Base-by-base conservation (phyloP, 306 rosid genomes). In the Citrullus amarus region DNA sequence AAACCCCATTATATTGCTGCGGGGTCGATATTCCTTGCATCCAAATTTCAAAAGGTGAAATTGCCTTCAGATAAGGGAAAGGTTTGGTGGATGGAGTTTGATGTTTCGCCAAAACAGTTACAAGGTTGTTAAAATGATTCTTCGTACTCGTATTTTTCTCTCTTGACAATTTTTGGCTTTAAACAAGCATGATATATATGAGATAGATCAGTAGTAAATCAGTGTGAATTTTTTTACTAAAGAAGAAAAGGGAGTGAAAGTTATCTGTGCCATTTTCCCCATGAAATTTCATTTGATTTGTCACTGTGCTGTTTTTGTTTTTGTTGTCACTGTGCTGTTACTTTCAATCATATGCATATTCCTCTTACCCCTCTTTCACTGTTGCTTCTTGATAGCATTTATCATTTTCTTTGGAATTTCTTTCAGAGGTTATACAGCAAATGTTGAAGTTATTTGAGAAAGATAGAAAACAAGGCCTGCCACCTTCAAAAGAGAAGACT, bases 1-100 rank as follows among this genome's bases (percentile, higher is more conserved):
- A 82, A 82, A 82, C 89, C 89, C 51, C 89, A 80, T 62, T 82
- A 82, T 53, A 81, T 84, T 54, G 91, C 91, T 50, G 89, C 91
- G 36, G 89, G 85, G 36, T 86, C 88, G 8, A 41, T 88, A 14
- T 85, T 80, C 77, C 91, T 88, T 76, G 89, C 91, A 78, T 87
- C 91, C 46, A 82, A 80, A 34, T 72, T 84, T 50, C 85, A 80
- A 51, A 86, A 84, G 50, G 87, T 86, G 85, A 86, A 86, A 67
- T 74, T 88, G 43, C 87, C 86, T 7, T 79, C 77, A 13, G 83
- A 83, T 71, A 79, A 80, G 77, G 86, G 83, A 73, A 84, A 79
- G 28, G 82, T 77, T 79, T 82, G 91, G 91, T 80, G 88, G 91
- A 63, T 77, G 82, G 89, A 86, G 84, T 88, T 88, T 14, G 85